Conservation (phyloP, 1,284 basidiomycete species). For the Trichosporon inkin region DNA sequence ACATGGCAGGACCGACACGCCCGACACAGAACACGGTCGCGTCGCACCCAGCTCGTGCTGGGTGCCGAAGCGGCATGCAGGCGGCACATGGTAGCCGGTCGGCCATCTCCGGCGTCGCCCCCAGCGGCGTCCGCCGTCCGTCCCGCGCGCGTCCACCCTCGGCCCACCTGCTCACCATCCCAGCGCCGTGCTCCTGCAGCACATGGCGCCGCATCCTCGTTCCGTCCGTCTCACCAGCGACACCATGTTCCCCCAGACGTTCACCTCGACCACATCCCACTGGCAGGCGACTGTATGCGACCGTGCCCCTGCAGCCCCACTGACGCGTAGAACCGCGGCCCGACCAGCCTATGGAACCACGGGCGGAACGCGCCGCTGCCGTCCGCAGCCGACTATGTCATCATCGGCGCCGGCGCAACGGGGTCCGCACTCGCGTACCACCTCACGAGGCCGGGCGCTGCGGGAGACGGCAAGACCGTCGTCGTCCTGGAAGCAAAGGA, state of each 20-base stretch:
- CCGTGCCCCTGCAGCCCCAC: neutral
- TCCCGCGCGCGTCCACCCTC: neutral
- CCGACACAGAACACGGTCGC: too few relatives aligned
- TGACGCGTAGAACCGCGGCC: constrained; percentile 25
- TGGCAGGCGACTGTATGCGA: constrained; percentile 13
- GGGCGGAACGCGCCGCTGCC: constrained; percentile 24
- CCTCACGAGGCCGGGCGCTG: constrained; percentile 28
- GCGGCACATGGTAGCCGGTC: neutral
- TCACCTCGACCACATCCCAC: constrained; percentile 13
- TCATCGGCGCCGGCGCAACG: constrained; percentile 30
- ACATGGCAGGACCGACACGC: too few relatives aligned
- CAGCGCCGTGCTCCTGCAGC: too few relatives aligned
- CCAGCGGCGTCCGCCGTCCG: neutral
- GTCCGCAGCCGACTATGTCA: constrained; percentile 25
- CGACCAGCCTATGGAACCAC: constrained; percentile 27
- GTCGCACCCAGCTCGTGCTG: too few relatives aligned
- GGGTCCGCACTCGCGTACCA: constrained; percentile 33
- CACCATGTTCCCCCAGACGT: constrained; percentile 11
- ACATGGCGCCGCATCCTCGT: neutral
- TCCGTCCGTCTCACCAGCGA: neutral
- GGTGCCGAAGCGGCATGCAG: too few relatives aligned
- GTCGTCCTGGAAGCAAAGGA: constrained; percentile 43
- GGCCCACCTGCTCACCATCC: neutral
- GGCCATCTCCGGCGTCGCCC: constrained; percentile 3
- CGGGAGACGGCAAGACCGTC: constrained; percentile 27